Conservation (phyloP, 768 basidiomycete genomes). For the Boletus tylopilopsis region DNA sequence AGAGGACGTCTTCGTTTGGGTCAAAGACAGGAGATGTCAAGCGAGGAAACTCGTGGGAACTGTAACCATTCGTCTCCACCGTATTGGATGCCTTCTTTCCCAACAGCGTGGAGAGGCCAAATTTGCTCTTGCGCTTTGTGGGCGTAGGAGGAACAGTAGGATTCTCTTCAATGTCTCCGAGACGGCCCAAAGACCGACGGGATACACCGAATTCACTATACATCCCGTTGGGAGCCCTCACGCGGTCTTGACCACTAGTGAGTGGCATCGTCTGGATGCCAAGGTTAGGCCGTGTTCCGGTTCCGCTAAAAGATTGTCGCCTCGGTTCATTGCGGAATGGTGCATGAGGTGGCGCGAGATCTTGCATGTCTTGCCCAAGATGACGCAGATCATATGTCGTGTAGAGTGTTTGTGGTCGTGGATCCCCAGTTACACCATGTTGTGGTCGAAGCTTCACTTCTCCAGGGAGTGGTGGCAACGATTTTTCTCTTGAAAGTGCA, state of each 20-base stretch:
- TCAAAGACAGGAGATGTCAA: constrained; percentile 43
- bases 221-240: constrained; percentile 34
- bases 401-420: constrained; percentile 64
- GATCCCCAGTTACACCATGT: constrained; percentile 35
- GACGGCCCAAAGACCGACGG: constrained; percentile 49
- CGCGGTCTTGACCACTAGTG: constrained; percentile 33
- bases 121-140: constrained; percentile 68
- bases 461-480: constrained; percentile 70
- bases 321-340: constrained; percentile 61
- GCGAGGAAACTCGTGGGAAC: constrained; percentile 46
- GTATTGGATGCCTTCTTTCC: constrained; percentile 45
- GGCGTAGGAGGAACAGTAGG: constrained; percentile 31
- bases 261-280: constrained; percentile 49
- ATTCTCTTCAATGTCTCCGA: constrained; percentile 30
- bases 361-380: constrained; percentile 39
- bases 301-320: constrained; percentile 75
- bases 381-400: constrained; percentile 56
- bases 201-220: constrained; percentile 78
- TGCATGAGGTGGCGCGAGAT: constrained; percentile 59
- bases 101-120: constrained; percentile 64
- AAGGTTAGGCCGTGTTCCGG: constrained; percentile 53
- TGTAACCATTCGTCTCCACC: constrained; percentile 32
- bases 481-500: constrained; percentile 58
- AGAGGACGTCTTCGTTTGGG: constrained; percentile 45
- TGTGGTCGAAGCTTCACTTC: constrained; percentile 43